Conservation (phyloP, 129 eudicot species). For the Sambucus nigra region DNA sequence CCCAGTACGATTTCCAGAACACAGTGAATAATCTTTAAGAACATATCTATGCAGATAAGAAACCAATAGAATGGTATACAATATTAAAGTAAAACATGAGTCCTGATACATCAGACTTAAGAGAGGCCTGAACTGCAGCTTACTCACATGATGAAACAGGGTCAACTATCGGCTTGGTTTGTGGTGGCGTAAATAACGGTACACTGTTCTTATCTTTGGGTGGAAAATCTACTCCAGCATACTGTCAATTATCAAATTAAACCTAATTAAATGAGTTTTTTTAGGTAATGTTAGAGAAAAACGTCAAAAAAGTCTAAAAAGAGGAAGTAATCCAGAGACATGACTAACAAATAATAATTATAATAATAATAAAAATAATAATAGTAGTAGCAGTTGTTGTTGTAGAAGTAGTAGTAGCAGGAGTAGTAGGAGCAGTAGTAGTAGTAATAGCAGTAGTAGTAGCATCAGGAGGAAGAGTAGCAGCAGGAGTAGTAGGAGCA, state of each 20-base stretch:
- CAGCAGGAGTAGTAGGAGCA: too few relatives aligned
- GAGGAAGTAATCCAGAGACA: background rate
- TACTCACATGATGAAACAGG: constrained; percentile 54
- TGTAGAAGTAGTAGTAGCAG: too few relatives aligned
- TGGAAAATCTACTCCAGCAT: constrained; percentile 89
- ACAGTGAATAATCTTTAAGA: too few relatives aligned
- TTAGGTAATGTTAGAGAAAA: background rate
- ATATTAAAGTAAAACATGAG: constrained; percentile 39
- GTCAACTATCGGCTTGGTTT: constrained; percentile 53
- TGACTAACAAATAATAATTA: background rate
- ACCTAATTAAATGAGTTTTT: background rate
- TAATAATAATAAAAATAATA: background rate
- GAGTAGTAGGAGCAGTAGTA: too few relatives aligned
- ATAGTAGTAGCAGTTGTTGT: too few relatives aligned
- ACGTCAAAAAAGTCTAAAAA: background rate
- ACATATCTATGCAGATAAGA: background rate
- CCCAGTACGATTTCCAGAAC: too few relatives aligned
- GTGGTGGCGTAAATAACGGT: constrained; percentile 95
- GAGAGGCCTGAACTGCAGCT: constrained; percentile 86
- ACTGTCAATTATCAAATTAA: constrained; percentile 24
- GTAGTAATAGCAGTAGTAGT: too few relatives aligned
- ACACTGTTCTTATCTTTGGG: constrained; percentile 83
- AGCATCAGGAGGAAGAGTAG: too few relatives aligned
- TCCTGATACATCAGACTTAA: constrained; percentile 63
- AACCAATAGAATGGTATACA: background rate